A percentile compares a stretch with the other conserved stretches of the same genome.
Conservation (phyloP, 371 early-diverging fungal species). For the Mortierella sp. region DNA sequence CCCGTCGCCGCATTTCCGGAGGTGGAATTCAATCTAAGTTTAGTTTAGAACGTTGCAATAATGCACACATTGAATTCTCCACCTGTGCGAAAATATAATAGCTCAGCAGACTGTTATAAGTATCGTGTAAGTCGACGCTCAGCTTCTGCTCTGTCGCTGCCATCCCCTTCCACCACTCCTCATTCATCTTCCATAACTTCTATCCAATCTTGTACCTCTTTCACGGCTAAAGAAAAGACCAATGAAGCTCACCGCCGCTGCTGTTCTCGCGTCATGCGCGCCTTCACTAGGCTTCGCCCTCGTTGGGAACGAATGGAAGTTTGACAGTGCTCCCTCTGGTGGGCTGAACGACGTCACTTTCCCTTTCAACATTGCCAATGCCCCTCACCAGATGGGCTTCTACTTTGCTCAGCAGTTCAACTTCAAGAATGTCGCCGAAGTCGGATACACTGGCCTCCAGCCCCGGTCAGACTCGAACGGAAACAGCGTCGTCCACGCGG, state of each 20-base stretch:
- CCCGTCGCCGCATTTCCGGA: too few relatives aligned
- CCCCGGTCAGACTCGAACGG: constrained; percentile 25
- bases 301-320: constrained; percentile 21
- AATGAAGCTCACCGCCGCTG: constrained; percentile 20
- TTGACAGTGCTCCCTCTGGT: background rate
- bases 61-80: too few relatives aligned
- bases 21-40: too few relatives aligned
- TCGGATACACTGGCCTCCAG: constrained; percentile 35
- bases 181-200: too few relatives aligned
- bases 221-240: background rate
- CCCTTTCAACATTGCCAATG: constrained; percentile 33
- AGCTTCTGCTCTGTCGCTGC: too few relatives aligned
- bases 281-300: constrained; percentile 25
- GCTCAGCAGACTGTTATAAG: too few relatives aligned
- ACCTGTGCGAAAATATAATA: too few relatives aligned
- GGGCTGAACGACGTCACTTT: constrained; percentile 42
- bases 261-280: constrained; percentile 9
- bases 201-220: too few relatives aligned
- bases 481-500: constrained; percentile 22
- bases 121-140: too few relatives aligned
- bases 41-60: too few relatives aligned
- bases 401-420: constrained; percentile 39
- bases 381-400: constrained; percentile 32
- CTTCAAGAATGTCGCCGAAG: constrained; percentile 9
- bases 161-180: too few relatives aligned